Percentiles rank a stretch among this genome's conserved stretches.
These are phyloP conservation scores for Eucalyptus urophylla DNA, from an alignment of 345 rosid species.

Conservation along the genomic window DNA sequence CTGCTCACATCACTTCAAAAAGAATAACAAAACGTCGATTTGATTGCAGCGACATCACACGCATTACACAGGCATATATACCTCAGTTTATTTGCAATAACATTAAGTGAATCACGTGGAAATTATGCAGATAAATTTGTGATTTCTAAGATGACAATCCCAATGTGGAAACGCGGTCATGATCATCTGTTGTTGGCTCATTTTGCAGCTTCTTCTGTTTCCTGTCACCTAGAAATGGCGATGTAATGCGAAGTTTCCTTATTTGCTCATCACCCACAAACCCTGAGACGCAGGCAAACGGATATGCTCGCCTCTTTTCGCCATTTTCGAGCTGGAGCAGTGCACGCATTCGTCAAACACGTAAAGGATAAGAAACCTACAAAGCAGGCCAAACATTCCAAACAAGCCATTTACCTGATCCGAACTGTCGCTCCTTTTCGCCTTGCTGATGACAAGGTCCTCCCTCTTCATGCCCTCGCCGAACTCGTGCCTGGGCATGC, in stretches of 20 bases:
- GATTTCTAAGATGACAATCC: neutral
- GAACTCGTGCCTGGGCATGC: conserved; percentile 30
- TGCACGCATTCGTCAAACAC: neutral
- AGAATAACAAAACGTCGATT: neutral
- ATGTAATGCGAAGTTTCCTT: neutral
- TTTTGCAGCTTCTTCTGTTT: neutral
- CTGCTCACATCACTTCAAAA: neutral
- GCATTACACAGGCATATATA: neutral
- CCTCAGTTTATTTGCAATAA: neutral
- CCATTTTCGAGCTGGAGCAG: neutral
- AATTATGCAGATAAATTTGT: neutral
- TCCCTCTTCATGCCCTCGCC: conserved; percentile 86
- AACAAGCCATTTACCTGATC: conserved; percentile 40
- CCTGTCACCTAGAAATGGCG: neutral
- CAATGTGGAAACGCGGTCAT: neutral
- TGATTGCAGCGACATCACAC: neutral
- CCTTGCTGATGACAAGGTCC: conserved; percentile 60
- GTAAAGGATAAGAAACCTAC: neutral
- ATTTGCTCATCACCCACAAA: neutral
- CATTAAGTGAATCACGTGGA: neutral
- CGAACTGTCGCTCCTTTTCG: conserved; percentile 34
- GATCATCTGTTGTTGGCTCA: neutral
- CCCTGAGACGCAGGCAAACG: neutral
- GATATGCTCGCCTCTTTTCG: neutral
- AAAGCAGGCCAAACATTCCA: neutral